Conservation (phyloP, 2,329 filamentous ascomycete species). For the Xylariaceae sp. region DNA sequence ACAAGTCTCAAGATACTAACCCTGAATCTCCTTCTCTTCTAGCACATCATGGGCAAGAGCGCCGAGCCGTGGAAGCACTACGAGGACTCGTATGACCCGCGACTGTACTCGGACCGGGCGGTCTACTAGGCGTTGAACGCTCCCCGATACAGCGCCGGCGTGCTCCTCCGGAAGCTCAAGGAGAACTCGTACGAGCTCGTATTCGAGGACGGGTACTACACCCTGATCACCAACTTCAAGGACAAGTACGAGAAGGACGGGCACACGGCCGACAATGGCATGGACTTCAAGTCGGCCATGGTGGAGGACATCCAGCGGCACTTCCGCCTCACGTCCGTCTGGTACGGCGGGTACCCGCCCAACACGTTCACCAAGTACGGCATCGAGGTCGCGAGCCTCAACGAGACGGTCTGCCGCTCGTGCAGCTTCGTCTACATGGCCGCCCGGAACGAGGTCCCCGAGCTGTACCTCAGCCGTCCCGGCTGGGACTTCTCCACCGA, state of each 20-base stretch:
- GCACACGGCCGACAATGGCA: conserved; percentile 4
- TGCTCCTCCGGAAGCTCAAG: conserved; percentile 2
- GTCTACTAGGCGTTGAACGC: conserved; percentile 7
- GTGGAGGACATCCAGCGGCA: background rate
- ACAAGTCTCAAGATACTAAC: no score
- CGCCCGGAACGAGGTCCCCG: background rate
- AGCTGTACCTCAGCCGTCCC: background rate
- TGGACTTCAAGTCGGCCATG: conserved; percentile 9
- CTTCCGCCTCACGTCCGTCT: conserved; percentile 2
- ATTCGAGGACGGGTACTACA: conserved; percentile 5
- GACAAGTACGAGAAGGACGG: background rate
- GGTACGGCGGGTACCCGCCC: conserved; percentile 3
- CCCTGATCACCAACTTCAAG: conserved; percentile 1
- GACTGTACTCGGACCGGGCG: background rate
- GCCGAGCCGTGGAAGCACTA: conserved; percentile 5
- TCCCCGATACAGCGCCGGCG: conserved; percentile 7
- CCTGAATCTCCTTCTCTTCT: background rate
- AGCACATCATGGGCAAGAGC: conserved; percentile 1
- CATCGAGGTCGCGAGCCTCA: background rate
- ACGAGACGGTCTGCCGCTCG: background rate
- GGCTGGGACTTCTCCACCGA: background rate
- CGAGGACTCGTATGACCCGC: conserved; percentile 3
- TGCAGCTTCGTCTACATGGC: background rate
- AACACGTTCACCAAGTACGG: conserved; percentile 1
- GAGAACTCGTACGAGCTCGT: conserved; percentile 2